Conservation (phyloP, 306 rosid genomes). For the Purshia tridentata region DNA sequence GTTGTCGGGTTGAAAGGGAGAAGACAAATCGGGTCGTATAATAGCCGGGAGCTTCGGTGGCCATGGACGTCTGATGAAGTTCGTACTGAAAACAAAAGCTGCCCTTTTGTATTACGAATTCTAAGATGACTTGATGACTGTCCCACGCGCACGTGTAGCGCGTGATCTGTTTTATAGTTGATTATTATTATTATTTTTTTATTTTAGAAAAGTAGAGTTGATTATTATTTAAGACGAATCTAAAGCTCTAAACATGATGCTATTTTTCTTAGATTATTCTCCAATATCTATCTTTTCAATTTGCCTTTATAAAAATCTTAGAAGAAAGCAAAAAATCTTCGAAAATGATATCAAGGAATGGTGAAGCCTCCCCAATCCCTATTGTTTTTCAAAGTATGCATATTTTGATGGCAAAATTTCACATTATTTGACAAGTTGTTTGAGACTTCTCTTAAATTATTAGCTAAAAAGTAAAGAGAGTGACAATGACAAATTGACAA, state of each 20-base stretch:
- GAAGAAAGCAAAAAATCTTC: no score
- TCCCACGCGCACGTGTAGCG: slow-evolving; percentile 3
- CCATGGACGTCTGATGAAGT: slow-evolving; percentile 41
- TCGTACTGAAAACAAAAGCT: not conserved
- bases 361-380: no score
- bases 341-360: no score
- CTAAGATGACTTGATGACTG: not conserved
- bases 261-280: no score
- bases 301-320: no score
- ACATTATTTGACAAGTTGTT: slow-evolving; percentile 59
- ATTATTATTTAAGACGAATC: no score
- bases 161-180: not conserved
- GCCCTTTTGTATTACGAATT: not conserved
- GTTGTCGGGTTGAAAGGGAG: slow-evolving; percentile 20
- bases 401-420: no score
- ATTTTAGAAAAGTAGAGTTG: no score
- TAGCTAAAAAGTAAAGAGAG: slow-evolving; percentile 56
- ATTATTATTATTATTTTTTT: no score
- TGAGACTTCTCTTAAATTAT: slow-evolving; percentile 57
- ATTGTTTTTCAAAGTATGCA: no score
- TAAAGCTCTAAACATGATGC: no score
- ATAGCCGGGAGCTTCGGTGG: slow-evolving; percentile 35
- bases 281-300: no score
- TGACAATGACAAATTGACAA: slow-evolving; percentile 72
- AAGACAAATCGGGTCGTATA: slow-evolving; percentile 17